Evolutionary conservation across 495 filamentous ascomycete genomes (phyloP).

Genomic region (Parathielavia hyrcaniae): DNA sequence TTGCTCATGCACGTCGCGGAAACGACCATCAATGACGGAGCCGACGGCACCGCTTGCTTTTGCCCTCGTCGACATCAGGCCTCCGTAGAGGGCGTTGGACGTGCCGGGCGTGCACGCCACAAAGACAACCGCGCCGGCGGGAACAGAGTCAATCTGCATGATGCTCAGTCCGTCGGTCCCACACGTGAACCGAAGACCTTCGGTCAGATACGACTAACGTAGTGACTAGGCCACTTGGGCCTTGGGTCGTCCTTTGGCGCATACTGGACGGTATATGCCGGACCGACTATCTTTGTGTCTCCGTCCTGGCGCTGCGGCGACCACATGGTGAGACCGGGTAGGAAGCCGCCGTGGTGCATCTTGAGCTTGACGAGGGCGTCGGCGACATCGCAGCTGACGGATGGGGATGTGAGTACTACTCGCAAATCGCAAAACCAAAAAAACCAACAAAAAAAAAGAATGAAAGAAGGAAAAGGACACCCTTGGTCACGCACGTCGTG

Average conservation of each 20-base stretch:
- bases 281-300: constrained; percentile 50
- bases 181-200: not conserved
- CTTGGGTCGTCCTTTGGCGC: constrained; percentile 41
- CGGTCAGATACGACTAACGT: constrained; percentile 33
- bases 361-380: constrained; percentile 47
- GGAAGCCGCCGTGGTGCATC: constrained; percentile 51
- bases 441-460: too few relatives aligned
- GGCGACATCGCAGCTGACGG: constrained; percentile 39
- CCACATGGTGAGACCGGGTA: constrained; percentile 53
- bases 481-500: constrained; percentile 34
- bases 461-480: too few relatives aligned
- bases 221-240: constrained; percentile 44
- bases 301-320: constrained; percentile 48
- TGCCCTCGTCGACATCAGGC: constrained; percentile 53
- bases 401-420: not conserved
- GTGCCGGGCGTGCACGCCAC: constrained; percentile 48
- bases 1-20: constrained; percentile 56
- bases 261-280: constrained; percentile 53
- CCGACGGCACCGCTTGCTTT: constrained; percentile 41
- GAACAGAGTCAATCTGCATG: constrained; percentile 49
- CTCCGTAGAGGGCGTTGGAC: constrained; percentile 54
- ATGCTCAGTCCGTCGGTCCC: not conserved
- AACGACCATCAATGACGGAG: constrained; percentile 52
- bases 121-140: constrained; percentile 48
- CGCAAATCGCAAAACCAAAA: too few relatives aligned